Base-by-base conservation (phyloP, 129 eudicot genomes). In the Glebionis coronaria region DNA sequence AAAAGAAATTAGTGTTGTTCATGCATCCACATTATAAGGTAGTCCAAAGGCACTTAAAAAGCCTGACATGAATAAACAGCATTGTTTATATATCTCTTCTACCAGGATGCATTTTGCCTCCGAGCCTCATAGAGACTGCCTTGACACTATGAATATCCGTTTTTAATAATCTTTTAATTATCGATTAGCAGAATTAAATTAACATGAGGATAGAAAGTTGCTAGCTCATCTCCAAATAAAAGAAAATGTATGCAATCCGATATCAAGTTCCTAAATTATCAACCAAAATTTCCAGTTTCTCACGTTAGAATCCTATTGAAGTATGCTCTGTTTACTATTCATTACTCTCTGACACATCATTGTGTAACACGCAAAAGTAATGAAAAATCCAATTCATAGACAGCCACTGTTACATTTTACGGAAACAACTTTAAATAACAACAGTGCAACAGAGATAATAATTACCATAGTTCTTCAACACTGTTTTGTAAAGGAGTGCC, bases 401-500 rank as follows among this genome's bases (percentile, higher is more conserved):
- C 63, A 57, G n/a, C 44, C 63, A 58, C 19, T 3, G 14, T 57
- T 57, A 28, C 12, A 47, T 44, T 28, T 16, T 42, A 49, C 53
- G 50, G 29, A 76, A 44, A 72, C 27, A 65, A 31, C 15, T 23
- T 15, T 55, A 67, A 31, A 63, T n/a, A 2, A 27, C 14, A 23
- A 21, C 51, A 65, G 20, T 12, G 40, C 54, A 56, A 38, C 10
- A 45, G 9, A 60, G 18, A 74, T 38, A n/a, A 60, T 18, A 64
- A 44, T 71, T 83, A 94, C 99, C 99, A 94, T 70, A 94, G 95
- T 79, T 94, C 99, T 81, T 94, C 97, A 58, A 94, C 99, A 76
- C 95, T 94, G 83, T 94, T 94, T 60, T 94, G 99, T 73, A 94
- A 74, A 23, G 99, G 99, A 74, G 99, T 94, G 51, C 99, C 99